Evolutionary conservation across 768 basidiomycete species (phyloP), one percentile per base, ranked within the genome.

Genomic region (Pisolithus marmoratus): DNA sequence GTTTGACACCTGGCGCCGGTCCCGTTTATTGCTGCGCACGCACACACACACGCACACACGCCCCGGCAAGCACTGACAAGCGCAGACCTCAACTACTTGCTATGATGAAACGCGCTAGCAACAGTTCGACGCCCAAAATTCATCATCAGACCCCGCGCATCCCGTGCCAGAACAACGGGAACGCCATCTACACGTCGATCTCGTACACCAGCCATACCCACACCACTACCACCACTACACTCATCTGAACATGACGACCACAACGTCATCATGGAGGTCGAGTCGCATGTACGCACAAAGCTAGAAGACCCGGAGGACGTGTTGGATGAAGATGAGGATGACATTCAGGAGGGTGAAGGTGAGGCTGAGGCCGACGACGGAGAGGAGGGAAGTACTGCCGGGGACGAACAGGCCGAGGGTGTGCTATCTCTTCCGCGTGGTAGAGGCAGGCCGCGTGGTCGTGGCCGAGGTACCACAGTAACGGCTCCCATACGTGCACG

Each of bases 111-210:
- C 65, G 65, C 31, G 9, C 34, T 12, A 34, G 20, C 22, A 48
- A 55, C 37, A 52, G 54, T 11, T 62, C 60, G 34, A 63, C 60
- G 4, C 53, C 68, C 59, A 23, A 74, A 72, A 63, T 74, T 74
- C 40, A 74, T 73, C 9, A 71, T 73, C 52, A 74, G 70, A 45
- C 72, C 73, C 2, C 71, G 69, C 29, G 54, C 65, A 11, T 63
- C 62, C 17, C 66, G 61, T 40, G 64, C 63, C 8, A 55, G 59
- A 41, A 12, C 15, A 45, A 15, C 34, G 2, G 61, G 53, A 2
- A 67, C 55, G 17, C 62, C 64, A 55, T 60, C 60, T 23, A 55
- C 65, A 2, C 63, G 64, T 1, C 53, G 54, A 31, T 63, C 65
- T 22, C 9, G 52, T 42, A 63, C 63, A 0, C 65, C 68, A 8